These are phyloP conservation scores for Penicillium nucicola DNA, from an alignment of 495 filamentous ascomycete genomes.

Conservation along the genomic window DNA sequence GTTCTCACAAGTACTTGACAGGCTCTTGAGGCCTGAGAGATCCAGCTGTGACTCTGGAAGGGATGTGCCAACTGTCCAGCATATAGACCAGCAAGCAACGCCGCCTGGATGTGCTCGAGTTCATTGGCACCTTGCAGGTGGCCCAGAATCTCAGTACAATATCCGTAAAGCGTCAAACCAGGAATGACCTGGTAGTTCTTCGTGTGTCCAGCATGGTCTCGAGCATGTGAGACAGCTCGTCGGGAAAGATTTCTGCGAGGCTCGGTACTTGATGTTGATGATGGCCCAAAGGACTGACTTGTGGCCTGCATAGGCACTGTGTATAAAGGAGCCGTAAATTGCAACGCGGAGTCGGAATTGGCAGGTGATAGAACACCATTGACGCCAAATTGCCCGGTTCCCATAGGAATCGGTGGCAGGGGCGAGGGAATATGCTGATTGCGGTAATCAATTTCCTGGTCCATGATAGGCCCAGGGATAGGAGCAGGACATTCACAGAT, in stretches of 20 bases:
- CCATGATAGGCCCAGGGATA: slow-evolving; percentile 54
- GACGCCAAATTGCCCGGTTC: slow-evolving; percentile 3
- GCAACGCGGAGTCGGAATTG: slow-evolving; percentile 22
- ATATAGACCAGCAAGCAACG: slow-evolving; percentile 83
- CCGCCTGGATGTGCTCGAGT: slow-evolving; percentile 78
- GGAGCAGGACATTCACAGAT: slow-evolving; percentile 63
- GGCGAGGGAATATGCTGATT: slow-evolving; percentile 27
- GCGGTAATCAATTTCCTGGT: slow-evolving; percentile 22
- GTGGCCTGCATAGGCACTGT: slow-evolving; percentile 10
- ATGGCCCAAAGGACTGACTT: slow-evolving; percentile 19
- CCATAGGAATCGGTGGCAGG: neutral
- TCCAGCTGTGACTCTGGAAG: slow-evolving; percentile 87
- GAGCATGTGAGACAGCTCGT: slow-evolving; percentile 8
- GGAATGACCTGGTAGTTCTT: slow-evolving; percentile 86
- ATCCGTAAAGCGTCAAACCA: slow-evolving; percentile 82
- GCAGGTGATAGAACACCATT: slow-evolving; percentile 27
- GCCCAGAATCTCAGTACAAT: slow-evolving; percentile 84
- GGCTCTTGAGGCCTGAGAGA: slow-evolving; percentile 71
- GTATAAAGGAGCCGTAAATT: slow-evolving; percentile 18
- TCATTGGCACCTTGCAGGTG: slow-evolving; percentile 73
- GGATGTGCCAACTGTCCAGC: slow-evolving; percentile 82
- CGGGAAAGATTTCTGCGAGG: slow-evolving; percentile 8
- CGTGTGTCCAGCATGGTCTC: slow-evolving; percentile 15
- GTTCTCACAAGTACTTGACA: slow-evolving; percentile 75
- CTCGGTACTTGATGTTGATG: slow-evolving; percentile 10